Base-by-base conservation (phyloP, 2,329 filamentous ascomycete species). In the Aspergillus arachidicola region DNA sequence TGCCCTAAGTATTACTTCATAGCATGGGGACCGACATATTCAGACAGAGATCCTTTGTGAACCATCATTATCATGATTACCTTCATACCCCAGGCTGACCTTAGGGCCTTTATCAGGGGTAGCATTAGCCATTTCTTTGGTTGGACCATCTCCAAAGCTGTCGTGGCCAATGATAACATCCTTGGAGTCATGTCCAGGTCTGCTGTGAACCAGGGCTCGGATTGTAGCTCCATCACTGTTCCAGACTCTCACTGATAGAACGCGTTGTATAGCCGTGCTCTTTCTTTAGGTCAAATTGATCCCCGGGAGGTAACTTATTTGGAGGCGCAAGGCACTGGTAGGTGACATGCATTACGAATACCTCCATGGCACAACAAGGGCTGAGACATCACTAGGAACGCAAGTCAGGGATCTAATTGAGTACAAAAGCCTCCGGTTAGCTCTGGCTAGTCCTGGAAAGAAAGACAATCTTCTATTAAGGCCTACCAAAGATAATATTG, bases 121-220 rank as follows among this genome's bases (percentile, higher is more conserved):
- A 48, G 59, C 12, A 51, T 65, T n/a, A 46, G 41, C 12, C 63
- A 66, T 50, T 48, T 36, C 34, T 66, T 66, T 36, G 63, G 59
- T 2, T 60, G 45, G 34, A 59, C 55, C 4, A 63, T 81, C 0
- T 76, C 80, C 10, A 68, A 71, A 7, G 80, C 83, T 61, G 76
- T 72, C 84, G 66, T 77, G 84, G 11, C 84, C 43, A 80, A 80
- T 0, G 82, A 70, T 63, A 71, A 69, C 2, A 81, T 87, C 30
- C 61, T 81, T 1, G 83, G 77, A 2, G 74, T 80, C 4, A 79
- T 84, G 26, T 38, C 56, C 0, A 59, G 56, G 14, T 61, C 69
- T 1, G 66, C 63, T 0, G 55, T 74, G 1, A 74, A 77, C 26
- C 78, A 81, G 41, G 74, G 72, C 30, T 53, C 64, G 1, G 73